Conservation (phyloP, 495 filamentous ascomycete species). For the Glarea lozoyensis region DNA sequence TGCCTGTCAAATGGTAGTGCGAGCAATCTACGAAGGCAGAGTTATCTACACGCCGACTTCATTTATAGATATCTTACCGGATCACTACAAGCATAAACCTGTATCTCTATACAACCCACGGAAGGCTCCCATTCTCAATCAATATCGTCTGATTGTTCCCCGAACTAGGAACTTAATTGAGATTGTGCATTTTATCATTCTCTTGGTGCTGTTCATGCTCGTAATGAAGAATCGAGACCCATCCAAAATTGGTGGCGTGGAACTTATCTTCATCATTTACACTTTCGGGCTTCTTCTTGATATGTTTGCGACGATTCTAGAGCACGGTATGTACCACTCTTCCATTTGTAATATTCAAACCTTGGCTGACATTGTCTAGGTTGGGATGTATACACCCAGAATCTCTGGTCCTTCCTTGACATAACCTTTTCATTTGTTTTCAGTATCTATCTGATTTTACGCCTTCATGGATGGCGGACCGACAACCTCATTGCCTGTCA, state of each 20-base stretch:
- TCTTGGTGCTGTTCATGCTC: conserved; percentile 51
- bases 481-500: conserved; percentile 15
- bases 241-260: conserved; percentile 35
- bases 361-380: conserved; percentile 16
- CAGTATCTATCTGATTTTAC: conserved; percentile 47
- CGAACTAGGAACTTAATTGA: conserved; percentile 60
- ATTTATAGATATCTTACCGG: conserved; percentile 63
- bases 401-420: conserved; percentile 72
- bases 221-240: conserved; percentile 53
- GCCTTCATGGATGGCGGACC: conserved; percentile 44
- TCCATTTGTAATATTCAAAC: not conserved
- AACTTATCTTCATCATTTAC: conserved; percentile 55
- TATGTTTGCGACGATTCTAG: conserved; percentile 60
- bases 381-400: conserved; percentile 69
- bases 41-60: conserved; percentile 62
- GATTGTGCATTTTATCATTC: conserved; percentile 53
- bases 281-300: conserved; percentile 64
- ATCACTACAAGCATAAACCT: conserved; percentile 63
- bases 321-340: conserved; percentile 36
- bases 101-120: conserved; percentile 62
- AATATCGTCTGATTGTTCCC: conserved; percentile 66
- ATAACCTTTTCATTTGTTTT: conserved; percentile 57
- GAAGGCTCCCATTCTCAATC: conserved; percentile 57
- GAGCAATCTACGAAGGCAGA: conserved; percentile 58
- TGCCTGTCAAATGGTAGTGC: conserved; percentile 61